These are phyloP conservation scores for Asterophora parasitica DNA, from an alignment of 768 basidiomycete genomes.

Conservation along the genomic window DNA sequence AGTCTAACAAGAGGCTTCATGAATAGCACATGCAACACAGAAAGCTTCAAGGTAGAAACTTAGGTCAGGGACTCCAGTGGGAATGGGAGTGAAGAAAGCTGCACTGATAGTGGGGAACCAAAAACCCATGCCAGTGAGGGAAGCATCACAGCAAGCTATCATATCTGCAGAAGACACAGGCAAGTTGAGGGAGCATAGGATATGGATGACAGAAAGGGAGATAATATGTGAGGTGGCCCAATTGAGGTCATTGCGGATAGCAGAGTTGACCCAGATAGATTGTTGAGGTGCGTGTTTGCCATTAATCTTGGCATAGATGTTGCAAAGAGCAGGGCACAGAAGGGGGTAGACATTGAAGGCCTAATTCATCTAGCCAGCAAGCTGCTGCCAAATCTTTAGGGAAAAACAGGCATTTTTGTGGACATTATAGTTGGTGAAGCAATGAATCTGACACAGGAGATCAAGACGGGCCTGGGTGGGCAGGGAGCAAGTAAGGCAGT, in stretches of 20 bases:
- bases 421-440: constrained; percentile 1
- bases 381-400: constrained; percentile 6
- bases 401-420: not conserved
- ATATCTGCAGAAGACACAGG: constrained; percentile 7
- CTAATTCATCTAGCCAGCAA: constrained; percentile 38
- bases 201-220: constrained; percentile 12
- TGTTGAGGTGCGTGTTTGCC: constrained; percentile 12
- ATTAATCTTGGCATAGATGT: constrained; percentile 27
- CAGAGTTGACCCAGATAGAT: constrained; percentile 22
- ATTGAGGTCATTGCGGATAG: constrained; percentile 17
- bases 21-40: constrained; percentile 17
- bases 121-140: constrained; percentile 17
- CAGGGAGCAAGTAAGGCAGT: constrained; percentile 25
- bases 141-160: constrained; percentile 21
- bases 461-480: not conserved
- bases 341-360: constrained; percentile 31
- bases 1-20: not conserved
- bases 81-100: constrained; percentile 12
- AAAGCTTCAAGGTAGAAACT: constrained; percentile 27
- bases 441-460: constrained; percentile 9
- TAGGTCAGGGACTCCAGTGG: not conserved
- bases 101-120: constrained; percentile 13
- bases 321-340: constrained; percentile 22
- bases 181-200: constrained; percentile 20
- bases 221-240: constrained; percentile 28